phyloP scores from a whole-genome alignment of 139 green algal genomes.

The Spirogloea muscicola region DNA sequence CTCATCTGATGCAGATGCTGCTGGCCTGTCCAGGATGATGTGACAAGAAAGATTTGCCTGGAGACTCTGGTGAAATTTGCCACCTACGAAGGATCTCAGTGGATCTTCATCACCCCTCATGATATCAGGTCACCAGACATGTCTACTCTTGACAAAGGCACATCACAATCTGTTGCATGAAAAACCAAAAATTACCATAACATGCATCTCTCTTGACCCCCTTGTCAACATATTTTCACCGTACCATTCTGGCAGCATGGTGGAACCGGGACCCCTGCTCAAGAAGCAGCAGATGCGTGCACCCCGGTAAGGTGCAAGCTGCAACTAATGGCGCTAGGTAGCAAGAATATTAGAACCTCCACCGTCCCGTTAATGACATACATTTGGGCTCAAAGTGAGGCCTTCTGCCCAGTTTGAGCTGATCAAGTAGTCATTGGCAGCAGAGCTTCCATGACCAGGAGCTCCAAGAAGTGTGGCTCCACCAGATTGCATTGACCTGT shows the following conservation, averaged over 20 bases:
- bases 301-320: no score
- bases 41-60: slow-evolving; percentile 43
- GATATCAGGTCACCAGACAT: slow-evolving; percentile 47
- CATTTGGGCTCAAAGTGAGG: no score
- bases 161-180: not conserved
- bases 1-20: not conserved
- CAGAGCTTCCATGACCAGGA: no score
- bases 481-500: no score
- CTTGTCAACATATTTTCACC: not conserved
- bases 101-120: slow-evolving; percentile 46
- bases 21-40: slow-evolving; percentile 12
- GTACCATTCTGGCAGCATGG: slow-evolving; percentile 10
- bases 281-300: slow-evolving; percentile 34
- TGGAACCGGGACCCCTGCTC: slow-evolving; percentile 16
- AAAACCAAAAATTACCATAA: not conserved
- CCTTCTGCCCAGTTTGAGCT: no score
- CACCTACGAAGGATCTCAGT: slow-evolving; percentile 29
- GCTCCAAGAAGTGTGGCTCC: no score
- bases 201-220: not conserved
- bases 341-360: no score
- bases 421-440: no score
- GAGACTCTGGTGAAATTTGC: slow-evolving; percentile 31
- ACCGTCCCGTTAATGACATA: no score
- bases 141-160: not conserved
- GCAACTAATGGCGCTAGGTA: no score